A percentile compares a stretch with the other conserved stretches of the same genome.
Evolutionary conservation across 768 basidiomycete species (phyloP).

Genomic region (Leccinum longicurvipes): DNA sequence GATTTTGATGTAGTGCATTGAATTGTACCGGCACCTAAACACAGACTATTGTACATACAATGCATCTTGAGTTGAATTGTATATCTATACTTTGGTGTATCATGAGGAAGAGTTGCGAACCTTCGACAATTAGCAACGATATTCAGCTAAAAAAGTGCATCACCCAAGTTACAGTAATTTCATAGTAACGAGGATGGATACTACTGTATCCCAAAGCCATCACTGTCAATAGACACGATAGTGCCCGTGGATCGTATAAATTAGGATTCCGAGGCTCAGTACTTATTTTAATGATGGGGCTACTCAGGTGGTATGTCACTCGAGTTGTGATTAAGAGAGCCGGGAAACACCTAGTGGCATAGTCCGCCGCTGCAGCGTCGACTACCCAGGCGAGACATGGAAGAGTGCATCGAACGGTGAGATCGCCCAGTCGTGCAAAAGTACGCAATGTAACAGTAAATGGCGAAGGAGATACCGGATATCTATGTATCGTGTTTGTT

Average conservation of each 20-base stretch:
- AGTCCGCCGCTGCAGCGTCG: background rate
- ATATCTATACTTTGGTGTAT: background rate
- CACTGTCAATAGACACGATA: too few species aligned
- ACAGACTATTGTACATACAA: conserved; percentile 8
- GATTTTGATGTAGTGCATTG: background rate
- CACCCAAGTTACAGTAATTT: too few species aligned
- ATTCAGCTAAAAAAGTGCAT: background rate
- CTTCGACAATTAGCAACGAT: background rate
- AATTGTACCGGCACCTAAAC: background rate
- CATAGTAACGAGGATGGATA: background rate
- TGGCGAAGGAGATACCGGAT: background rate
- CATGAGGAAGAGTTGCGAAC: background rate
- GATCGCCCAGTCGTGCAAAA: background rate
- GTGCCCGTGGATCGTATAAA: too few species aligned
- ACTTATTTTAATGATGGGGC: background rate
- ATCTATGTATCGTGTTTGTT: background rate
- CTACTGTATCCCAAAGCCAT: background rate
- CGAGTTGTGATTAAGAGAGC: background rate
- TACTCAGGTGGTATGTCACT: background rate
- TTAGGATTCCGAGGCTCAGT: background rate
- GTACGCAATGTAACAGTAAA: background rate
- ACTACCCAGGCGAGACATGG: background rate
- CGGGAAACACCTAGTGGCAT: background rate
- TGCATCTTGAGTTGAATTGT: background rate
- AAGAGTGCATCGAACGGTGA: background rate